A percentile compares a stretch with the other conserved stretches of the same genome.
Conservation (phyloP, 1,284 basidiomycete species). For the Ganoderma multipileum region DNA sequence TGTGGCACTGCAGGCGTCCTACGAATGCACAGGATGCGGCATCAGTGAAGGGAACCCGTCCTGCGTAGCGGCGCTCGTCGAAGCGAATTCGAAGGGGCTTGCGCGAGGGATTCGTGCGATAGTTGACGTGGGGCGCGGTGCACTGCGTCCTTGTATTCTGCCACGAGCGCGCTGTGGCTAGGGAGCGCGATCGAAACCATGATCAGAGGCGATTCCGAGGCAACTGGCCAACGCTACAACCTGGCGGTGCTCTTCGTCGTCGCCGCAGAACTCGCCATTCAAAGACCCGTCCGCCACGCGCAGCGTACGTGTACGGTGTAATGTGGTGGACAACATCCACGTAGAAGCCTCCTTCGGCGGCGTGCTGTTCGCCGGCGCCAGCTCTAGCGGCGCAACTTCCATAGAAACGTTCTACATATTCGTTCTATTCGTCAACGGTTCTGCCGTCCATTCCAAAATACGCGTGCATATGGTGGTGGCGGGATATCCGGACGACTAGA, state of each 20-base stretch:
- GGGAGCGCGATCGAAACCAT: neutral
- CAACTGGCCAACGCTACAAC: neutral
- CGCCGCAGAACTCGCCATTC: neutral
- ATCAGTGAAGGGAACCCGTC: neutral
- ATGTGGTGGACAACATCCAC: neutral
- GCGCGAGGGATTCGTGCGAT: neutral
- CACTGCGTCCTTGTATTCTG: constrained; percentile 2
- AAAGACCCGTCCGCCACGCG: neutral
- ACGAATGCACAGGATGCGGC: neutral
- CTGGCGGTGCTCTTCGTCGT: neutral
- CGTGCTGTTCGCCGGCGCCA: neutral
- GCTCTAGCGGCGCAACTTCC: neutral
- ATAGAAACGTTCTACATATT: neutral
- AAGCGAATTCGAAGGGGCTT: neutral
- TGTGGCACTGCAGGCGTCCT: neutral
- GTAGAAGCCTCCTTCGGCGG: neutral
- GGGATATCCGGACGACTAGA: neutral
- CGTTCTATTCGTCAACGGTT: neutral
- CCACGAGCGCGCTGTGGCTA: neutral
- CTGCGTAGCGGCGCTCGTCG: neutral
- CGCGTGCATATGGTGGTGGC: neutral
- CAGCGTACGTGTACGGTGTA: neutral
- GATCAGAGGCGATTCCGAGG: neutral
- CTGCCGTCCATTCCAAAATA: neutral
- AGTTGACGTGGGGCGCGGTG: neutral